These are phyloP conservation scores for Dendrobium chrysotoxum DNA, from an alignment of 106 monocot genomes.

Conservation along the genomic window DNA sequence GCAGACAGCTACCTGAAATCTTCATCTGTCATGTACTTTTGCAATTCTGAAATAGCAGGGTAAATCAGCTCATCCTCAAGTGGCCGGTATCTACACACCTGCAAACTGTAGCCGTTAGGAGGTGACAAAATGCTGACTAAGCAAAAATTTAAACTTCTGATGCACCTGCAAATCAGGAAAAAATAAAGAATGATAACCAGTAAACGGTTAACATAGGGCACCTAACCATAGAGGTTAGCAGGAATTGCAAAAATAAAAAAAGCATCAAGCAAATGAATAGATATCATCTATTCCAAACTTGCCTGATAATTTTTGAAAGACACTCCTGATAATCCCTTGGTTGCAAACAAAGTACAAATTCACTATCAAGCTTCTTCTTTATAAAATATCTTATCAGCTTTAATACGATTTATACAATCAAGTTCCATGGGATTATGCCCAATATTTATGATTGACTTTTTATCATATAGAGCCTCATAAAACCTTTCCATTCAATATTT, in stretches of 20 bases:
- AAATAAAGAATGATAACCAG: neutral
- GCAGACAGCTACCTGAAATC: constrained; percentile 57
- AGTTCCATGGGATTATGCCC: neutral
- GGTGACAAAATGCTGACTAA: neutral
- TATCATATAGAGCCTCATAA: neutral
- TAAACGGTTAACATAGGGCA: neutral
- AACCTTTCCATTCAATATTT: neutral
- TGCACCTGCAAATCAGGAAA: neutral
- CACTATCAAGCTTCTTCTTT: neutral
- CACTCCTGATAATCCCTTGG: too few relatives aligned
- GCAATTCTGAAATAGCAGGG: constrained; percentile 56
- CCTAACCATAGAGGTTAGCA: neutral
- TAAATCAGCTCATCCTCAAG: constrained; percentile 81
- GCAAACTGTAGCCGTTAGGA: neutral
- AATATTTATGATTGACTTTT: neutral
- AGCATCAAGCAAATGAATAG: neutral
- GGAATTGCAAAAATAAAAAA: neutral
- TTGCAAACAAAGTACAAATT: neutral
- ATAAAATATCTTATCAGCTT: neutral
- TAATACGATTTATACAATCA: neutral
- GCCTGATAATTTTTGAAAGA: too few relatives aligned
- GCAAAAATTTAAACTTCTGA: neutral
- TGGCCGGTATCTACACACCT: constrained; percentile 82
- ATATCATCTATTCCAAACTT: too few relatives aligned
- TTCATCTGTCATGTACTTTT: constrained; percentile 82